phyloP scores from a whole-genome alignment of 495 filamentous ascomycete species.

The Oleoguttula mirabilis region DNA sequence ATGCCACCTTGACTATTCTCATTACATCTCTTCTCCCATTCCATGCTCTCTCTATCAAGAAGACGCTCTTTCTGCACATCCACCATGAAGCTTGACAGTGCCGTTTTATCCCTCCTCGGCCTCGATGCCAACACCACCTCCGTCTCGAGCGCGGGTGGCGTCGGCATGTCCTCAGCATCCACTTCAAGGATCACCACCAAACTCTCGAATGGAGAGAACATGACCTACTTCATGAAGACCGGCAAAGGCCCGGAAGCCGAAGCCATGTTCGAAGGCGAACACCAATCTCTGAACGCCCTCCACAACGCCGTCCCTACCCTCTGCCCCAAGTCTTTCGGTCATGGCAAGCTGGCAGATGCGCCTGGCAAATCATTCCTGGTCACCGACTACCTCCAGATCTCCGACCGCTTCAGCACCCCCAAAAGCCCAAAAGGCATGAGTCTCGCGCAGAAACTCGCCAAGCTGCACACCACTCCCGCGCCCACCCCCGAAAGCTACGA shows the following conservation, averaged over 20 bases:
- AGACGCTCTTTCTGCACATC: too few relatives aligned
- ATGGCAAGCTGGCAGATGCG: constrained; percentile 47
- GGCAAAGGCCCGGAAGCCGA: constrained; percentile 49
- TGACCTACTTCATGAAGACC: constrained; percentile 72
- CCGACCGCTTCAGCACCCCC: constrained; percentile 21
- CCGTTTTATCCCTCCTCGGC: constrained; percentile 42
- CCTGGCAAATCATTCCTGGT: constrained; percentile 52
- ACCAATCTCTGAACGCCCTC: constrained; percentile 71
- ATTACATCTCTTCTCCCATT: too few relatives aligned
- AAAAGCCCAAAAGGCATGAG: constrained; percentile 28
- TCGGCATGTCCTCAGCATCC: constrained; percentile 52
- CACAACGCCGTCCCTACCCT: constrained; percentile 56
- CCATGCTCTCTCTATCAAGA: too few relatives aligned
- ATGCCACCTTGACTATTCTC: too few relatives aligned
- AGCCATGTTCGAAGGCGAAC: constrained; percentile 74
- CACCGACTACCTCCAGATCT: constrained; percentile 70
- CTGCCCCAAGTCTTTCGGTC: constrained; percentile 59
- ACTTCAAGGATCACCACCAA: constrained; percentile 55
- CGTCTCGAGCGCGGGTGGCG: constrained; percentile 53
- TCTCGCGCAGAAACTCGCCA: constrained; percentile 64
- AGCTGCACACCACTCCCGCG: constrained; percentile 65
- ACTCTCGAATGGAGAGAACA: constrained; percentile 39
- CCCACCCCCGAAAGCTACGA: constrained; percentile 48
- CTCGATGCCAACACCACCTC: constrained; percentile 46
- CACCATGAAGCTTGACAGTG: constrained; percentile 33